Percentiles rank a stretch among this genome's conserved stretches.
phyloP scores from a whole-genome alignment of 2,329 filamentous ascomycete species.

The Cladosporium velox region DNA sequence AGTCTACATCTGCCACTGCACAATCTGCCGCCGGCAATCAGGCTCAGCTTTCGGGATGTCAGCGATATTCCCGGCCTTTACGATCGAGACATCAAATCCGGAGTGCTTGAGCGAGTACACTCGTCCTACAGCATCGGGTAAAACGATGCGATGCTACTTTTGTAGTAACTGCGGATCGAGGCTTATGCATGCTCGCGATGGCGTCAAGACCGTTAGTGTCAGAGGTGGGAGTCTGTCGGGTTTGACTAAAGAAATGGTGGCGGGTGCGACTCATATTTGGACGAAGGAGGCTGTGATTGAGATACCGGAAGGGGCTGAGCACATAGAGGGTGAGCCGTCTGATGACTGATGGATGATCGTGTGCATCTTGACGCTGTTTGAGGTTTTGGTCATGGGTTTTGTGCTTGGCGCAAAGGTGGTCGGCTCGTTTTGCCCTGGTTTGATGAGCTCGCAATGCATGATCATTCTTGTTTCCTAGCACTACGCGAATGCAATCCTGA shows the following conservation, averaged over 20 bases:
- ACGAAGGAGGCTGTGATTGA: constrained; percentile 16
- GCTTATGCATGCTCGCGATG: constrained; percentile 17
- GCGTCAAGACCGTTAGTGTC: constrained; percentile 12
- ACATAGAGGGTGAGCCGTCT: constrained; percentile 15
- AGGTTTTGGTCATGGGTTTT: not conserved
- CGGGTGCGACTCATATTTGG: constrained; percentile 19
- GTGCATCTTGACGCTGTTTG: not conserved
- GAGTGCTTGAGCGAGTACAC: constrained; percentile 14
- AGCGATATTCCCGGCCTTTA: constrained; percentile 19
- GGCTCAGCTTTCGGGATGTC: constrained; percentile 23
- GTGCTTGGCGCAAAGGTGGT: not conserved
- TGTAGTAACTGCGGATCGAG: constrained; percentile 18
- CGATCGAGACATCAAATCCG: constrained; percentile 1
- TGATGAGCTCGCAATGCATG: not conserved
- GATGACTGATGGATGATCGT: constrained; percentile 12
- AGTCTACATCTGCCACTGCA: constrained; percentile 25
- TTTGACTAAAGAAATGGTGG: constrained; percentile 17
- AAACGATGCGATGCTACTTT: constrained; percentile 16
- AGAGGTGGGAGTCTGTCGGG: constrained; percentile 15
- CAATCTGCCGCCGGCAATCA: constrained; percentile 22
- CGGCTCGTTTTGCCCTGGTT: not conserved
- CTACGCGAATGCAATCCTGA: not conserved
- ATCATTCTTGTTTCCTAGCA: not conserved
- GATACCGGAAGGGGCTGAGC: constrained; percentile 8
- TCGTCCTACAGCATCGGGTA: constrained; percentile 1